A percentile compares a stretch with the other conserved stretches of the same genome.
phyloP scores from a whole-genome alignment of 768 basidiomycete species.

The Hygrophorus pudorinus region DNA sequence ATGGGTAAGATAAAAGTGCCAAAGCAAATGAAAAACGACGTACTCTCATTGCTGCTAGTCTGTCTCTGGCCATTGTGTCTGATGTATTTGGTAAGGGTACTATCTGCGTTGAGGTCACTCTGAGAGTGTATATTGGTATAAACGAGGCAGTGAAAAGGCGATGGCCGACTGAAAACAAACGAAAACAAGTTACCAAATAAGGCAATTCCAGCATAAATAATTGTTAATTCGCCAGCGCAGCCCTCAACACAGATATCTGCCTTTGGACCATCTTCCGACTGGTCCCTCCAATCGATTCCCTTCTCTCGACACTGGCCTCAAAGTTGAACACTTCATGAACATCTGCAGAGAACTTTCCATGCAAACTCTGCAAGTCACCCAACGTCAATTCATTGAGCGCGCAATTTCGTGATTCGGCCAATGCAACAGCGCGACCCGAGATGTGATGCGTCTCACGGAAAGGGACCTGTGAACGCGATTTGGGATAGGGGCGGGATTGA shows the following conservation, averaged over 20 bases:
- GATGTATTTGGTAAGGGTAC: conserved; percentile 10
- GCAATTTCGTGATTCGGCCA: conserved; percentile 76
- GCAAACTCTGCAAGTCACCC: conserved; percentile 69
- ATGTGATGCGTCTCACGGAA: conserved; percentile 99
- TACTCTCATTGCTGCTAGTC: conserved; percentile 82
- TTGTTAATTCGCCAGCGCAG: conserved; percentile 36
- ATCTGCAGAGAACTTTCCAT: conserved; percentile 71
- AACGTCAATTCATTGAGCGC: conserved; percentile 76
- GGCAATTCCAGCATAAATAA: no score
- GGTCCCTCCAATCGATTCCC: conserved; percentile 88
- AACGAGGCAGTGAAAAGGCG: background rate
- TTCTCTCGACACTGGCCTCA: conserved; percentile 88
- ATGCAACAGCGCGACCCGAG: conserved; percentile 90
- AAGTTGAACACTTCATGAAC: conserved; percentile 86
- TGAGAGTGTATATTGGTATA: conserved; percentile 1
- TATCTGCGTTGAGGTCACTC: conserved; percentile 14
- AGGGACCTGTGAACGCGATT: conserved; percentile 58
- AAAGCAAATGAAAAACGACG: conserved; percentile 15
- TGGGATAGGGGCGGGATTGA: background rate
- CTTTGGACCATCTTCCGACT: conserved; percentile 75
- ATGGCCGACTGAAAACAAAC: background rate
- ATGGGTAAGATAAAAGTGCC: conserved; percentile 6
- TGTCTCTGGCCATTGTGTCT: conserved; percentile 72
- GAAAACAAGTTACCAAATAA: conserved; percentile 1
- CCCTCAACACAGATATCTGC: conserved; percentile 72